Evolutionary conservation across 2,329 filamentous ascomycete species (phyloP).

Genomic region (Plectosphaerella cucumerina): DNA sequence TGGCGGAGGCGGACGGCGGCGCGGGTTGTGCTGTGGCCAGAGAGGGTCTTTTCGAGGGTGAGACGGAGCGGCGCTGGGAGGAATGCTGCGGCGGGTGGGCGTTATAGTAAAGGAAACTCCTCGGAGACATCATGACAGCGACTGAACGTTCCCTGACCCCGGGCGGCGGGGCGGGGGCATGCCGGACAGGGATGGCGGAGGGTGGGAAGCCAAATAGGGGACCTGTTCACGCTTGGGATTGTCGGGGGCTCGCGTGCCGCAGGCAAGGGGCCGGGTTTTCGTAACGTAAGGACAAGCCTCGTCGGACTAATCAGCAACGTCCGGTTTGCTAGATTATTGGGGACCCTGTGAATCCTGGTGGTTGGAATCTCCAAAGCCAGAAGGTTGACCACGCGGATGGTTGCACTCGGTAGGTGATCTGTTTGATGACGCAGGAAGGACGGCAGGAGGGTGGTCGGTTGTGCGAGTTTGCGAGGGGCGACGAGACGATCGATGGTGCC

Average conservation of each 20-base stretch:
- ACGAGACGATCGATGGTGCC: no score
- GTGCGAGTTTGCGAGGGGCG: no score
- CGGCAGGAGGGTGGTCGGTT: no score
- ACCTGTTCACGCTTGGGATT: not conserved
- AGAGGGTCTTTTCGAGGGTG: conserved; percentile 2
- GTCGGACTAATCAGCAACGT: not conserved
- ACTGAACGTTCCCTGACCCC: conserved; percentile 13
- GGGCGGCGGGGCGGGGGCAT: conserved; percentile 13
- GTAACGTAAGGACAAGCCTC: not conserved
- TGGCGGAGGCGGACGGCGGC: conserved; percentile 1
- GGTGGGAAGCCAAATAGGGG: not conserved
- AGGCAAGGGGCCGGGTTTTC: not conserved
- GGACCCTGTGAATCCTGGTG: not conserved
- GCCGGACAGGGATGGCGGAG: conserved; percentile 5
- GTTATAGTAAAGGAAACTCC: conserved; percentile 17
- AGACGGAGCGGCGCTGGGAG: not conserved
- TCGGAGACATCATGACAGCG: conserved; percentile 15
- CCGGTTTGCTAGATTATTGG: not conserved
- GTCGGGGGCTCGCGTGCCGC: not conserved
- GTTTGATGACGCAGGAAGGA: not conserved
- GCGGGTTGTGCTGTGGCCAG: not conserved
- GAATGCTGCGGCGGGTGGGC: conserved; percentile 9
- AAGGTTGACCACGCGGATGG: not conserved
- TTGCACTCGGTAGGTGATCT: not conserved
- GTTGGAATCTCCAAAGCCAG: no score